These are phyloP conservation scores for Teunomyces lycoperdinae DNA, from an alignment of 805 yeast genomes.

Conservation along the genomic window DNA sequence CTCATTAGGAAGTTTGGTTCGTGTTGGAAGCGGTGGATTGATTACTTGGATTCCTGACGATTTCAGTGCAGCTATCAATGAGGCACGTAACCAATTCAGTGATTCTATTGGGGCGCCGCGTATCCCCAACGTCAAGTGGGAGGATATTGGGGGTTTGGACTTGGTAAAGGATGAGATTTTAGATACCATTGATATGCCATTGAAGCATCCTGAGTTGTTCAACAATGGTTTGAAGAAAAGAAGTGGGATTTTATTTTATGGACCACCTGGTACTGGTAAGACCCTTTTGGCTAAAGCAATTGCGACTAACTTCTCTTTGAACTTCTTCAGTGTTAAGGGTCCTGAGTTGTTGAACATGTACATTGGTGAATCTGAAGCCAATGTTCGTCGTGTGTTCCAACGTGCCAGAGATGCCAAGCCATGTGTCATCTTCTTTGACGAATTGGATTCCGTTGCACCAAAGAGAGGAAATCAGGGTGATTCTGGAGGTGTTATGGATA, in stretches of 20 bases:
- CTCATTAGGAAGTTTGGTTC: slow-evolving; percentile 27
- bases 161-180: slow-evolving; percentile 86
- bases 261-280: slow-evolving; percentile 99
- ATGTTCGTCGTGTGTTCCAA: slow-evolving; percentile 91
- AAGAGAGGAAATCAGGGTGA: slow-evolving; percentile 98
- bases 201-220: slow-evolving; percentile 88
- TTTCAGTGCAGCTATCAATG: slow-evolving; percentile 67
- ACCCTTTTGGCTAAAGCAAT: slow-evolving; percentile 95
- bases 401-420: slow-evolving; percentile 95
- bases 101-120: slow-evolving; percentile 96
- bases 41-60: slow-evolving; percentile 55
- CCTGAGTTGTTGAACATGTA: slow-evolving; percentile 97
- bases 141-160: slow-evolving; percentile 94
- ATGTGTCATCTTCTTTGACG: slow-evolving; percentile 96
- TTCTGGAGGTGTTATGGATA: slow-evolving; percentile 98
- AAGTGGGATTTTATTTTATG: slow-evolving; percentile 91
- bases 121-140: slow-evolving; percentile 95
- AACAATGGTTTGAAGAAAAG: slow-evolving; percentile 87
- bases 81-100: slow-evolving; percentile 83
- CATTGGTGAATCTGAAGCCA: slow-evolving; percentile 97
- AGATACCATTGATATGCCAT: slow-evolving; percentile 95
- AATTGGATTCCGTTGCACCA: slow-evolving; percentile 96
- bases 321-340: slow-evolving; percentile 95
- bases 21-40: slow-evolving; percentile 54
- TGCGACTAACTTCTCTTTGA: slow-evolving; percentile 90